phyloP scores from a whole-genome alignment of 2,329 filamentous ascomycete species.

The Pseudogymnoascus sp. region DNA sequence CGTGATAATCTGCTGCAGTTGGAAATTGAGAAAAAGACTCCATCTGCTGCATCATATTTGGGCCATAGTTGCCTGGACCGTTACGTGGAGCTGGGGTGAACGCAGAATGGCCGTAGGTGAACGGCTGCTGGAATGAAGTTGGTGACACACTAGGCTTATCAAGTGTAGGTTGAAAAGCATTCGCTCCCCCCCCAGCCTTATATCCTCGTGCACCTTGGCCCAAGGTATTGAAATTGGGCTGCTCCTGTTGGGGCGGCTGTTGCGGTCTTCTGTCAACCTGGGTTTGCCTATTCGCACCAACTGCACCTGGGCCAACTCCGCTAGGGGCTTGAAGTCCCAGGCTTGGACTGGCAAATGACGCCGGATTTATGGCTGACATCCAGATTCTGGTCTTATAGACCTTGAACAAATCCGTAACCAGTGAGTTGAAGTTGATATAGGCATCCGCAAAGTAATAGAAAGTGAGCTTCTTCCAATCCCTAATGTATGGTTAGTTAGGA shows the following conservation, averaged over 20 bases:
- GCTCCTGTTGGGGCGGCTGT: slow-evolving; percentile 20
- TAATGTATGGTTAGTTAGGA: slow-evolving; percentile 31
- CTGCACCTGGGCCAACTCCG: slow-evolving; percentile 57
- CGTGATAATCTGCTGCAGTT: slow-evolving; percentile 37
- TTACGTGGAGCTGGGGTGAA: slow-evolving; percentile 37
- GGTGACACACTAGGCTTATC: slow-evolving; percentile 31
- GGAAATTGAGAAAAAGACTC: slow-evolving; percentile 39
- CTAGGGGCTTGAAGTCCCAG: slow-evolving; percentile 64
- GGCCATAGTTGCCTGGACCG: slow-evolving; percentile 30
- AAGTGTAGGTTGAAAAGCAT: slow-evolving; percentile 37
- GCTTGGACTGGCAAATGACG: slow-evolving; percentile 78
- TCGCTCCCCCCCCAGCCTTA: slow-evolving; percentile 37
- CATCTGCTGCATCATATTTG: slow-evolving; percentile 34
- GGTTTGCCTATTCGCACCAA: slow-evolving; percentile 46
- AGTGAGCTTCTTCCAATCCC: slow-evolving; percentile 97
- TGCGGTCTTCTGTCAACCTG: slow-evolving; percentile 33
- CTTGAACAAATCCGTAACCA: slow-evolving; percentile 96
- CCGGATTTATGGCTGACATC: slow-evolving; percentile 99
- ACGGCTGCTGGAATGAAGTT: slow-evolving; percentile 33
- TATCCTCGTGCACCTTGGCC: slow-evolving; percentile 21
- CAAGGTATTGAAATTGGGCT: slow-evolving; percentile 23
- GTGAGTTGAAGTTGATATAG: slow-evolving; percentile 98
- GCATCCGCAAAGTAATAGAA: slow-evolving; percentile 98
- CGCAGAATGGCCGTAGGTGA: slow-evolving; percentile 38
- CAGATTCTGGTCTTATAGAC: slow-evolving; percentile 99